These are phyloP conservation scores for Lyophyllum atratum DNA, from an alignment of 768 basidiomycete species.

Conservation along the genomic window DNA sequence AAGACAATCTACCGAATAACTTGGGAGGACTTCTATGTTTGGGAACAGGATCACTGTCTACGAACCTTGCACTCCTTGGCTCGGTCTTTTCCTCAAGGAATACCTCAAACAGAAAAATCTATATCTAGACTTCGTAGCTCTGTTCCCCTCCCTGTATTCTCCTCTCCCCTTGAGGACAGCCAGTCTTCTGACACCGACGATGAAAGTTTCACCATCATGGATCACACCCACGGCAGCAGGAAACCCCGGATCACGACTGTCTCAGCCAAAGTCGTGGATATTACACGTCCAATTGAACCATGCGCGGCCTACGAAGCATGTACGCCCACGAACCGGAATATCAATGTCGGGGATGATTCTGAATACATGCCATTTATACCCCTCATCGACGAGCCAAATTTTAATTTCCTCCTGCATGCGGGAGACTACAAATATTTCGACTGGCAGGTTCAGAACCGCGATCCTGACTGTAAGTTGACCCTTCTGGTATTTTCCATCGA, in stretches of 20 bases:
- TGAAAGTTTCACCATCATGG: conserved; percentile 16
- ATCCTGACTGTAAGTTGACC: conserved; percentile 39
- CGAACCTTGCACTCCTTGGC: conserved; percentile 17
- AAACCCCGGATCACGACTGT: conserved; percentile 10
- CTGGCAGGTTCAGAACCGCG: conserved; percentile 45
- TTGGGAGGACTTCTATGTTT: conserved; percentile 23
- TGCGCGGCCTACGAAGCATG: conserved; percentile 57
- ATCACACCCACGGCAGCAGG: conserved; percentile 7
- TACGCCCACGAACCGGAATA: conserved; percentile 46
- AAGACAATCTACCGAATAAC: conserved; percentile 11
- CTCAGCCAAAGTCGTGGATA: conserved; percentile 5
- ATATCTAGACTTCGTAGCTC: not conserved
- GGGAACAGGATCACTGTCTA: conserved; percentile 22
- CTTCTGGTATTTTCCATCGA: not conserved
- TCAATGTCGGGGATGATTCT: conserved; percentile 60
- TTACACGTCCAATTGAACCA: conserved; percentile 17
- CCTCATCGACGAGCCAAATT: conserved; percentile 59
- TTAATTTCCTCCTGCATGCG: conserved; percentile 41
- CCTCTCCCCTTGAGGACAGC: not conserved
- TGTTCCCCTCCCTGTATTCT: not conserved
- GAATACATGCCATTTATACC: conserved; percentile 61
- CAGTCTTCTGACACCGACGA: not conserved
- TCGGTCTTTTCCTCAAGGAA: not conserved
- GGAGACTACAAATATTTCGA: conserved; percentile 44
- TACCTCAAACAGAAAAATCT: not conserved